phyloP scores from a whole-genome alignment of 2,329 filamentous ascomycete genomes.

The Exophiala sp. region DNA sequence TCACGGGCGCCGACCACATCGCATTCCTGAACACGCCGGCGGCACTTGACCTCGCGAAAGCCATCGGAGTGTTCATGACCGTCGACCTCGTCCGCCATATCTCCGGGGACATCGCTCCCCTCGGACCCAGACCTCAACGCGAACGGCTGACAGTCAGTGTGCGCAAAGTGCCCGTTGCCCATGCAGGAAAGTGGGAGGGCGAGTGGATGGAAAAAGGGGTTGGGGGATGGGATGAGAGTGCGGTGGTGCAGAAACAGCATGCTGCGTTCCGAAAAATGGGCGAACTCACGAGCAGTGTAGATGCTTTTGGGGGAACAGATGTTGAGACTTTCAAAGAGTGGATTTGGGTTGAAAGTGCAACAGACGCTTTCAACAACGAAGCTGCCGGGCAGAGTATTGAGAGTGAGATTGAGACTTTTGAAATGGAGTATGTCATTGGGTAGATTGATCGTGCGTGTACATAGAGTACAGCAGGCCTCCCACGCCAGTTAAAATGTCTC shows the following conservation, averaged over 20 bases:
- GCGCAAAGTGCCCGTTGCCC: neutral
- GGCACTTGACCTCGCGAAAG: conserved; percentile 6
- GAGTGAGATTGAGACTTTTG: conserved; percentile 4
- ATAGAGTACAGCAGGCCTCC: neutral
- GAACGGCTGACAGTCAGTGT: neutral
- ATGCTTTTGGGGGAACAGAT: conserved; percentile 6
- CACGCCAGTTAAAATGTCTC: neutral
- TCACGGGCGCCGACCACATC: conserved; percentile 6
- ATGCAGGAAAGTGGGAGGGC: neutral
- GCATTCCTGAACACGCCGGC: conserved; percentile 5
- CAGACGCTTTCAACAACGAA: neutral
- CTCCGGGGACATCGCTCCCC: conserved; percentile 3
- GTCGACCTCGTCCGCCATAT: conserved; percentile 9
- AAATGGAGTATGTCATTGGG: conserved; percentile 11
- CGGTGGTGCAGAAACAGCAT: conserved; percentile 11
- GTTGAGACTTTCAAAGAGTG: neutral
- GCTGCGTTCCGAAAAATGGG: conserved; percentile 9
- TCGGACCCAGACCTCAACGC: neutral
- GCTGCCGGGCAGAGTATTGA: neutral
- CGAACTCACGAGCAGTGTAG: conserved; percentile 5
- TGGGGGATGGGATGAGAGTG: conserved; percentile 11
- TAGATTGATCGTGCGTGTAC: neutral
- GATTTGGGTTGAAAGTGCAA: conserved; percentile 5
- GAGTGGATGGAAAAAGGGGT: conserved; percentile 3
- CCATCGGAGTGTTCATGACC: conserved; percentile 8